A percentile compares a stretch with the other conserved stretches of the same genome.
Evolutionary conservation across 2,329 filamentous ascomycete genomes (phyloP).

Genomic region (Pestalotiopsis sp.): DNA sequence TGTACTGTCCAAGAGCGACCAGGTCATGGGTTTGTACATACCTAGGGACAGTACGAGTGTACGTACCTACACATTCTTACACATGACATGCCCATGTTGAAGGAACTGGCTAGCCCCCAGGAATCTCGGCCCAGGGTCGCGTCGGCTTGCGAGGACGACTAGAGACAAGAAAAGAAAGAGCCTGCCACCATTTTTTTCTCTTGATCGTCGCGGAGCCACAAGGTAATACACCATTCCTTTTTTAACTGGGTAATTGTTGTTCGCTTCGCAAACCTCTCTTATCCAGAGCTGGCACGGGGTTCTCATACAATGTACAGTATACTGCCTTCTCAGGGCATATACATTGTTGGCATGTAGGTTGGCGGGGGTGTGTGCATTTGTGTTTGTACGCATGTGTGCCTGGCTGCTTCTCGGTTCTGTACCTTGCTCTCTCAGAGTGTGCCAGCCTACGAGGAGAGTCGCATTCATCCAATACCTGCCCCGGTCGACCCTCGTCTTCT

Average conservation of each 20-base stretch:
- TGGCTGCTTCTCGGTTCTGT: slow-evolving; percentile 3
- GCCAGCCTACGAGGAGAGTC: slow-evolving; percentile 5
- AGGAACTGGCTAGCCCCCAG: slow-evolving; percentile 17
- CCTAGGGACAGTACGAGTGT: neutral
- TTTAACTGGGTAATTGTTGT: neutral
- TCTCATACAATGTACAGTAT: neutral
- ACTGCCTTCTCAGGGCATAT: neutral
- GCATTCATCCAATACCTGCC: slow-evolving; percentile 21
- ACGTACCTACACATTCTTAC: neutral
- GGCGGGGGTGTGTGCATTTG: neutral
- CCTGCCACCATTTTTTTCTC: slow-evolving; percentile 17
- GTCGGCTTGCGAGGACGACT: slow-evolving; percentile 18
- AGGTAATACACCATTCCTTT: neutral
- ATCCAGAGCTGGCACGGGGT: neutral
- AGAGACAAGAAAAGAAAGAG: slow-evolving; percentile 31
- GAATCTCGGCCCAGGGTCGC: slow-evolving; percentile 38
- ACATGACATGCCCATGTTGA: neutral
- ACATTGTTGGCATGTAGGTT: neutral
- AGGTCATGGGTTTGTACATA: neutral
- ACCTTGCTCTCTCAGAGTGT: neutral
- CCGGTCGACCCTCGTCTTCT: slow-evolving; percentile 32
- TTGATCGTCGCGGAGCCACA: neutral
- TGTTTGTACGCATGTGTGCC: neutral
- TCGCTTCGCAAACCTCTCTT: neutral
- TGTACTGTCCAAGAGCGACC: neutral